A percentile compares a stretch with the other conserved stretches of the same genome.
phyloP scores from a whole-genome alignment of 2,329 filamentous ascomycete genomes.

The Fusarium globosum region DNA sequence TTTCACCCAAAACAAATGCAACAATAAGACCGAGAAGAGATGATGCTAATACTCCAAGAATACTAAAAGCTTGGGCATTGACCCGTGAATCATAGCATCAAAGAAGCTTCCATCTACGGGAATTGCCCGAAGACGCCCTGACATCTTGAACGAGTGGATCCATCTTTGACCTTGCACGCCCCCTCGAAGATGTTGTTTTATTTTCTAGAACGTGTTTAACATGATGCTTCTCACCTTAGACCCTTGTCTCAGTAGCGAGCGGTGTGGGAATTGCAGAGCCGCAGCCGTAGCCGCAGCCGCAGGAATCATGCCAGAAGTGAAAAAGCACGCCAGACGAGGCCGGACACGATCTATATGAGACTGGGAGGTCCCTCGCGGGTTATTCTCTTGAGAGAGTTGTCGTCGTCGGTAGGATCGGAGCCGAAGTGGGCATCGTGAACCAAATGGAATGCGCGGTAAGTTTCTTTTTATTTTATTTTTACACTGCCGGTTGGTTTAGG shows the following conservation, averaged over 20 bases:
- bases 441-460: conserved; percentile 16
- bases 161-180: conserved; percentile 1
- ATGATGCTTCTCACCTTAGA: conserved; percentile 22
- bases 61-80: not conserved
- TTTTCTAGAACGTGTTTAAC: conserved; percentile 17
- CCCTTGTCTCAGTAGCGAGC: conserved; percentile 24
- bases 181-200: conserved; percentile 7
- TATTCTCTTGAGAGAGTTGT: conserved; percentile 18
- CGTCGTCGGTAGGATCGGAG: conserved; percentile 21
- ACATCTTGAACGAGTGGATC: conserved; percentile 21
- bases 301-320: conserved; percentile 34
- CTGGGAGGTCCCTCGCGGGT: conserved; percentile 7
- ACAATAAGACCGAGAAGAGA: not conserved
- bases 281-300: conserved; percentile 3
- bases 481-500: not conserved
- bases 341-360: conserved; percentile 16
- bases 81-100: not conserved
- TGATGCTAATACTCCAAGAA: not conserved
- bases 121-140: conserved; percentile 38
- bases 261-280: conserved; percentile 33
- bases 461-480: conserved; percentile 4
- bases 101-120: conserved; percentile 23
- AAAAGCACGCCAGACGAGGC: conserved; percentile 27
- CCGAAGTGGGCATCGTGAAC: conserved; percentile 32
- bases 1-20: conserved; percentile 1